Percentiles rank a stretch among this genome's conserved stretches.
Evolutionary conservation across 345 rosid species (phyloP).

Genomic region (Eucalyptus virginea): DNA sequence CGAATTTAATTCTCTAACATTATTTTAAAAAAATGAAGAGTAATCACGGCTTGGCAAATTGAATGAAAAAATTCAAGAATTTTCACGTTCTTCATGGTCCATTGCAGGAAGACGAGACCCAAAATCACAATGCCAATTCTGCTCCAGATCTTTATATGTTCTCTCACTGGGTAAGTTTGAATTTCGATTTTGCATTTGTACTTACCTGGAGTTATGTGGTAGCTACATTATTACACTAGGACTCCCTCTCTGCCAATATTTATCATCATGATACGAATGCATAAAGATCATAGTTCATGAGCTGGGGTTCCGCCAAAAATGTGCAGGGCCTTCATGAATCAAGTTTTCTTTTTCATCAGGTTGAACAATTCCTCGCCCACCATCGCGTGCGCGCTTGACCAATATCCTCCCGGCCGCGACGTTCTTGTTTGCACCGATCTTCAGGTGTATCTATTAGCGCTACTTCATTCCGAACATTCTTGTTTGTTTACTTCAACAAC

Average conservation of each 20-base stretch:
- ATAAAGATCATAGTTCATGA: neutral
- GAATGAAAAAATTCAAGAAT: neutral
- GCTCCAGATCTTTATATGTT: constrained; percentile 59
- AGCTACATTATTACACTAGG: neutral
- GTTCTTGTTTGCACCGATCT: constrained; percentile 66
- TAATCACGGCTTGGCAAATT: neutral
- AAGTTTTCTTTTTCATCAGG: constrained; percentile 74
- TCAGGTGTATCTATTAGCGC: constrained; percentile 24
- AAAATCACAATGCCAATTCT: constrained; percentile 41
- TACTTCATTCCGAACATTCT: neutral
- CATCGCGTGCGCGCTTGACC: constrained; percentile 63
- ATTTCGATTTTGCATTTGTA: neutral
- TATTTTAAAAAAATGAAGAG: neutral
- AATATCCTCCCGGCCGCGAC: constrained; percentile 82
- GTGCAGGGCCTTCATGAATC: constrained; percentile 65
- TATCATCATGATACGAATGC: neutral
- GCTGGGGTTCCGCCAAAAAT: neutral
- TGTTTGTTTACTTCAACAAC: neutral
- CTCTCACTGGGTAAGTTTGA: constrained; percentile 66
- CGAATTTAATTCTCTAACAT: neutral
- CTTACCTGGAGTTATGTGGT: neutral
- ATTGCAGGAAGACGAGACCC: constrained; percentile 69
- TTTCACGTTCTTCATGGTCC: neutral
- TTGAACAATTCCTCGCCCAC: constrained; percentile 68
- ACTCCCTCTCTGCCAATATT: neutral